phyloP scores from a whole-genome alignment of 2,329 filamentous ascomycete species.

The Mycosphaerella arachidis region DNA sequence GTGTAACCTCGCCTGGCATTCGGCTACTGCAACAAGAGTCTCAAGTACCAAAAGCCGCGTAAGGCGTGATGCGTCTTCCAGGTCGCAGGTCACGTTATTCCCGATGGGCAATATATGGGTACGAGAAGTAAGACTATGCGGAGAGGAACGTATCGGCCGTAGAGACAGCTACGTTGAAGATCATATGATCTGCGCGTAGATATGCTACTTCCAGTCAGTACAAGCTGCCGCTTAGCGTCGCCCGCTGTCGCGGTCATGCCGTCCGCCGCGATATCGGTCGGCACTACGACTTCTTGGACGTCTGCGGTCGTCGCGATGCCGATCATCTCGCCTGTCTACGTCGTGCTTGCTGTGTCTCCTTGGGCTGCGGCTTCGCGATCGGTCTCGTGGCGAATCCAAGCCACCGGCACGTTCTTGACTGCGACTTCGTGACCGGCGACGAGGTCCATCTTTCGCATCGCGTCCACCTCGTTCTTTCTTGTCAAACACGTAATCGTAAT shows the following conservation, averaged over 20 bases:
- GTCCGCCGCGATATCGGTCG: conserved; percentile 13
- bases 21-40: too few relatives aligned
- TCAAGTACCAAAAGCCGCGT: too few relatives aligned
- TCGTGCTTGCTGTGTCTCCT: conserved; percentile 20
- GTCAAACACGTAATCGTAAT: conserved; percentile 78
- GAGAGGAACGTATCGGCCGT: not conserved
- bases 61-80: too few relatives aligned
- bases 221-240: not conserved
- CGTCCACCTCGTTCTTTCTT: conserved; percentile 45
- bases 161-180: not conserved
- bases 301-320: conserved; percentile 16
- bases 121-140: too few relatives aligned
- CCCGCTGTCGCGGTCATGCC: not conserved
- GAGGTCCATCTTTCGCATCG: conserved; percentile 2
- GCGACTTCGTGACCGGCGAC: not conserved
- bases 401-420: conserved; percentile 7
- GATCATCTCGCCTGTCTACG: conserved; percentile 17
- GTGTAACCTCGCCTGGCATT: too few relatives aligned
- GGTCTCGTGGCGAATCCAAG: conserved; percentile 10
- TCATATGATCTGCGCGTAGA: not conserved
- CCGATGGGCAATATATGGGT: not conserved
- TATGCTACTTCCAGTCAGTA: too few relatives aligned
- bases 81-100: too few relatives aligned
- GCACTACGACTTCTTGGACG: conserved; percentile 16
- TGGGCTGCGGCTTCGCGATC: conserved; percentile 31